These are phyloP conservation scores for Shiraia bambusicola DNA, from an alignment of 2,329 filamentous ascomycete genomes.

Conservation along the genomic window DNA sequence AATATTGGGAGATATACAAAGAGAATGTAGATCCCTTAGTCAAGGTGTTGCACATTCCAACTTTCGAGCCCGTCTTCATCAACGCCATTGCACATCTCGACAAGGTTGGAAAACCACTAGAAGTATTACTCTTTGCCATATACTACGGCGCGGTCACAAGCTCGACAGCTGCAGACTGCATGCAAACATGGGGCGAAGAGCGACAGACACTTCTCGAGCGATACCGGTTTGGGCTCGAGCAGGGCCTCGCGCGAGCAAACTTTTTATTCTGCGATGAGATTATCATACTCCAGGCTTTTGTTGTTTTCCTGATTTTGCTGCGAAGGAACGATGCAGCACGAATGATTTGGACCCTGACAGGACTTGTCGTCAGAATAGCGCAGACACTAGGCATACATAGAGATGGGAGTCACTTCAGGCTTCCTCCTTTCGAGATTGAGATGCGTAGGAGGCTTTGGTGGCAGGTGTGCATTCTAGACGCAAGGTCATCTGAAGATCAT, in stretches of 20 bases:
- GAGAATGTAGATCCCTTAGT: slow-evolving; percentile 74
- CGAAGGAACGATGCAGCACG: slow-evolving; percentile 54
- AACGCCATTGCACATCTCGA: slow-evolving; percentile 62
- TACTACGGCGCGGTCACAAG: slow-evolving; percentile 62
- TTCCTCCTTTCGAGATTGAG: slow-evolving; percentile 62
- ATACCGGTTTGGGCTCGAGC: slow-evolving; percentile 65
- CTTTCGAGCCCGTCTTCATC: slow-evolving; percentile 62
- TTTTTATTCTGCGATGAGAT: slow-evolving; percentile 64
- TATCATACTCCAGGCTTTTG: slow-evolving; percentile 62
- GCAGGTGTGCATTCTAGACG: slow-evolving; percentile 61
- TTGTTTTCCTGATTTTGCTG: slow-evolving; percentile 61
- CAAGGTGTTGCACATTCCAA: slow-evolving; percentile 71
- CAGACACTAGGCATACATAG: slow-evolving; percentile 63
- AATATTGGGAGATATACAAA: slow-evolving; percentile 70
- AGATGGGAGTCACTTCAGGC: slow-evolving; percentile 57
- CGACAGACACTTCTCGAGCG: slow-evolving; percentile 52
- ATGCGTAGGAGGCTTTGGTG: slow-evolving; percentile 63
- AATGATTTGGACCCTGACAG: slow-evolving; percentile 61
- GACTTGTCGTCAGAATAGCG: slow-evolving; percentile 59
- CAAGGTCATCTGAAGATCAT: slow-evolving; percentile 63
- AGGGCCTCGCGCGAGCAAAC: slow-evolving; percentile 63
- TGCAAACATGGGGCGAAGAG: slow-evolving; percentile 53
- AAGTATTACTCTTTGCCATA: slow-evolving; percentile 62
- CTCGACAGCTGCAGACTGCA: slow-evolving; percentile 51
- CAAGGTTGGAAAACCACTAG: slow-evolving; percentile 58